Percentiles rank a stretch among this genome's conserved stretches.
These are phyloP conservation scores for Lactarius pseudohatsudake DNA, from an alignment of 768 basidiomycete genomes.

Conservation along the genomic window DNA sequence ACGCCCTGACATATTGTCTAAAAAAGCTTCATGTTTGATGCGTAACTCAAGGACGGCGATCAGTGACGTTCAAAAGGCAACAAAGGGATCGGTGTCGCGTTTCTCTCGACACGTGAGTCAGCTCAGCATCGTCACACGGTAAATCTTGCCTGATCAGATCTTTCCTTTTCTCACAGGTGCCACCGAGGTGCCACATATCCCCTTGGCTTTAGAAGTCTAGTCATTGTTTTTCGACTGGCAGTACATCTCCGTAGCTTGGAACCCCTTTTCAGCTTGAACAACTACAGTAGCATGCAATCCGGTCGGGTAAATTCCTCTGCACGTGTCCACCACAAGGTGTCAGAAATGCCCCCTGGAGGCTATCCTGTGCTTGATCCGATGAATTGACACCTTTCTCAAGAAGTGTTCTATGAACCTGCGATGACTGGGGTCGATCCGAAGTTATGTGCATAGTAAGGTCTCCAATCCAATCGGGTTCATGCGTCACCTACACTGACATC, in stretches of 20 bases:
- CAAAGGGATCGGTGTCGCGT: constrained; percentile 43
- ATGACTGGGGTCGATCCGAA: neutral
- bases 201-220: neutral
- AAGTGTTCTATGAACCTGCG: neutral
- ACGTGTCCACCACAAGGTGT: neutral
- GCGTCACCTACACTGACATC: too few species aligned
- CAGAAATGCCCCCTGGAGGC: neutral
- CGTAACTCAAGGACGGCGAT: constrained; percentile 44
- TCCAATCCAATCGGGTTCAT: too few species aligned
- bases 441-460: too few species aligned
- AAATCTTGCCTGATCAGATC: constrained; percentile 21
- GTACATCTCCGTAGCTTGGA: neutral
- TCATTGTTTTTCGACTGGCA: neutral
- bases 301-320: neutral
- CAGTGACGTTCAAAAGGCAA: constrained; percentile 40
- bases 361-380: neutral
- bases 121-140: constrained; percentile 35
- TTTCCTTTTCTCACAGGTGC: constrained; percentile 24
- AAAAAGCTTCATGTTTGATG: constrained; percentile 30
- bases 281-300: neutral
- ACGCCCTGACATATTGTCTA: constrained; percentile 47
- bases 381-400: neutral
- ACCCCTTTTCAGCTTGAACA: neutral
- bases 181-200: neutral
- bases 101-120: neutral